Percentiles rank a stretch among this genome's conserved stretches.
phyloP scores from a whole-genome alignment of 495 filamentous ascomycete species.

The Aspergillus nidulans region DNA sequence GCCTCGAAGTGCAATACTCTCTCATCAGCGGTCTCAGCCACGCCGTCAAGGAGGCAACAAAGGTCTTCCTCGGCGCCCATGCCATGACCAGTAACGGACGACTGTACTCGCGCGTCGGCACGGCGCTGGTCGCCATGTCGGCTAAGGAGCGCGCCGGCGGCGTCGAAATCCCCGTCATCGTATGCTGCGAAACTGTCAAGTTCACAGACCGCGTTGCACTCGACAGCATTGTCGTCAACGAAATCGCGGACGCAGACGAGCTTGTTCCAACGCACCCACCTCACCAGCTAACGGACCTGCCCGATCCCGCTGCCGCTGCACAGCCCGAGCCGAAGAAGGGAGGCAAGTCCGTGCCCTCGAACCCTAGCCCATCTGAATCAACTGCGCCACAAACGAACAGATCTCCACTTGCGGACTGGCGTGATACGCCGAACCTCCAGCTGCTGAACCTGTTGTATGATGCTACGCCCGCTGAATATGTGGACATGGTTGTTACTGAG shows the following conservation, averaged over 20 bases:
- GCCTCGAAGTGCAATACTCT: conserved; percentile 74
- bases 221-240: conserved; percentile 89
- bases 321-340: conserved; percentile 34
- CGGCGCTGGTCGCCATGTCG: conserved; percentile 81
- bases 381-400: conserved; percentile 14
- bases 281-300: conserved; percentile 36
- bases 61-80: conserved; percentile 83
- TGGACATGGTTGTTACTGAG: conserved; percentile 87
- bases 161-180: conserved; percentile 70
- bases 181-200: conserved; percentile 92
- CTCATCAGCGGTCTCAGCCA: conserved; percentile 70
- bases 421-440: conserved; percentile 58
- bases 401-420: conserved; percentile 54
- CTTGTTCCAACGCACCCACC: conserved; percentile 36
- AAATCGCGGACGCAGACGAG: conserved; percentile 72
- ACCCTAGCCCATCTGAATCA: conserved; percentile 21
- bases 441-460: conserved; percentile 87
- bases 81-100: conserved; percentile 87
- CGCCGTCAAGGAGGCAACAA: conserved; percentile 67
- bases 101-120: conserved; percentile 81
- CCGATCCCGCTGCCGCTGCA: conserved; percentile 26
- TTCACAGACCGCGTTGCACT: conserved; percentile 88
- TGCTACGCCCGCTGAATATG: conserved; percentile 84
- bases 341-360: conserved; percentile 25
- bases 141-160: conserved; percentile 61